Percentiles rank a stretch among this genome's conserved stretches.
Evolutionary conservation across 2,329 filamentous ascomycete genomes (phyloP).

Genomic region (Monosporascus sp.): DNA sequence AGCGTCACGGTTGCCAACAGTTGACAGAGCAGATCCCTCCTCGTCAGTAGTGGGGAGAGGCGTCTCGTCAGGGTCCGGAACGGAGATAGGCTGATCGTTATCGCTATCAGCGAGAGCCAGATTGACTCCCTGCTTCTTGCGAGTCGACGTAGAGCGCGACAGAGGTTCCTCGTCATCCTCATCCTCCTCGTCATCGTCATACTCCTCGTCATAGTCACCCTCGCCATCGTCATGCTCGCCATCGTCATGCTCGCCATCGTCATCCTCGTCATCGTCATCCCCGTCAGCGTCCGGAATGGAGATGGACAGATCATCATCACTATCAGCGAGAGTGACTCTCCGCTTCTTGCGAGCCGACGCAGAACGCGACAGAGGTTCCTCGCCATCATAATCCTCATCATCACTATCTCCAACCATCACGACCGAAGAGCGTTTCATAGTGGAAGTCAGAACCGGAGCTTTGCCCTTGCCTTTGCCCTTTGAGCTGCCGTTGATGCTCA

Average conservation of each 20-base stretch:
- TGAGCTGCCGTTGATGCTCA: neutral
- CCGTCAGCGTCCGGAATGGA: neutral
- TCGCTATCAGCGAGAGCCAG: neutral
- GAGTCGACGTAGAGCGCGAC: conserved; percentile 6
- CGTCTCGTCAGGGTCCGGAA: too few relatives aligned
- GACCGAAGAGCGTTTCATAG: conserved; percentile 1
- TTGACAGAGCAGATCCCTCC: neutral
- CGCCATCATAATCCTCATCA: conserved; percentile 10
- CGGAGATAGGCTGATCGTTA: neutral
- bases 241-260: conserved; percentile 18
- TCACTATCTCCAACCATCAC: conserved; percentile 12
- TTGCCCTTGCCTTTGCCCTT: conserved; percentile 9
- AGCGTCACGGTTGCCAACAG: neutral
- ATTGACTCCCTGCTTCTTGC: conserved; percentile 7
- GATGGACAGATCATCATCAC: neutral
- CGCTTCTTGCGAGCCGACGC: conserved; percentile 9
- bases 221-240: conserved; percentile 12
- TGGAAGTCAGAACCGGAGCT: conserved; percentile 1
- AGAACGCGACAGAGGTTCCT: conserved; percentile 6
- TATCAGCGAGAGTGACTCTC: conserved; percentile 1
- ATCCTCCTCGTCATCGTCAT: conserved; percentile 6
- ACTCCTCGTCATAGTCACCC: conserved; percentile 3
- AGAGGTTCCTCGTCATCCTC: conserved; percentile 1
- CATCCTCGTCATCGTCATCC: conserved; percentile 5
- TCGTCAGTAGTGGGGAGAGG: neutral